Evolutionary conservation across 2,329 filamentous ascomycete genomes (phyloP).

Genomic region (Fusarium burgessii): DNA sequence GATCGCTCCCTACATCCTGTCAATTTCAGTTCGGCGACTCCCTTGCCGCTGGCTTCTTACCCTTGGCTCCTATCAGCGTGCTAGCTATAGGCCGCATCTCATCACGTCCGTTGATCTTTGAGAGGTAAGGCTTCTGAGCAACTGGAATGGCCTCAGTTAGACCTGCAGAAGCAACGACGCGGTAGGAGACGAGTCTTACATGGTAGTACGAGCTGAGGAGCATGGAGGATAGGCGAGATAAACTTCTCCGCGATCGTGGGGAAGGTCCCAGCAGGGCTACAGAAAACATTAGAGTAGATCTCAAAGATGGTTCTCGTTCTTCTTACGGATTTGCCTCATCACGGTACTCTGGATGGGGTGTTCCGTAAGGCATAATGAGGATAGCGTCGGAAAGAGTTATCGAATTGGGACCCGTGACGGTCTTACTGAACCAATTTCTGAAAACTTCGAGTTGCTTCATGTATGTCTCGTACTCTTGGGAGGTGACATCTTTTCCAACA

Average conservation of each 20-base stretch:
- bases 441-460: fast-evolving
- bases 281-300: too few relatives aligned
- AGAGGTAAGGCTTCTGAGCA: not conserved
- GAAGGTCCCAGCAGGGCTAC: not conserved
- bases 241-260: not conserved
- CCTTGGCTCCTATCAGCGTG: not conserved
- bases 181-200: not conserved
- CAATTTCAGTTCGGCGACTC: too few relatives aligned
- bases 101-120: fast-evolving
- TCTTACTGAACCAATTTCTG: not conserved
- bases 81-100: not conserved
- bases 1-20: not conserved
- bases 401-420: fast-evolving
- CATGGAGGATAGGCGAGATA: not conserved
- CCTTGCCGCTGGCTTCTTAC: too few relatives aligned
- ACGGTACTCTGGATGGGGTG: not conserved
- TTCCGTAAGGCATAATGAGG: not conserved
- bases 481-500: fast-evolving
- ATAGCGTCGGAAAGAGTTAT: fast-evolving
- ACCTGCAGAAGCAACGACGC: too few relatives aligned
- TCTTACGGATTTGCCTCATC: fast-evolving
- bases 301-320: too few relatives aligned
- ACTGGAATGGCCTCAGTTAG: not conserved
- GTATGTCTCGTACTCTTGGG: fast-evolving
- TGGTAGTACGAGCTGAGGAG: not conserved